Evolutionary conservation across 148 eudicot species (phyloP).

Genomic region (Rhododendron kiyosumense): DNA sequence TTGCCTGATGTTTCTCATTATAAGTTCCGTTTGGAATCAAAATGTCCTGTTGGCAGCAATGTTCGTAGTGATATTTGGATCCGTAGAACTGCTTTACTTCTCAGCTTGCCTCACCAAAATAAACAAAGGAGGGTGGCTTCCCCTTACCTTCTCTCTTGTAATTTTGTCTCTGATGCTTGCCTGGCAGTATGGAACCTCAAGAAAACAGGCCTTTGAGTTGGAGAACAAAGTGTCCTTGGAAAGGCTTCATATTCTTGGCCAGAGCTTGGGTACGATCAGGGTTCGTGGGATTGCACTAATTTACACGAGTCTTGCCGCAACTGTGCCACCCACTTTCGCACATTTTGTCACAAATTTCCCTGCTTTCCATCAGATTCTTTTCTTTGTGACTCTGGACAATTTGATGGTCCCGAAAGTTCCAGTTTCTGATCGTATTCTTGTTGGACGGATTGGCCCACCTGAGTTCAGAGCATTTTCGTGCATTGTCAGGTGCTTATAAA

Average conservation of each 20-base stretch:
- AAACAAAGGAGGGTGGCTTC: slow-evolving; percentile 49
- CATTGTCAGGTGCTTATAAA: slow-evolving; percentile 28
- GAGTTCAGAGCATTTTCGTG: slow-evolving; percentile 28
- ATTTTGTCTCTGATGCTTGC: slow-evolving; percentile 29
- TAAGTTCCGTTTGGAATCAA: slow-evolving; percentile 34
- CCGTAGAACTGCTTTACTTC: slow-evolving; percentile 30
- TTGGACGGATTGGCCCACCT: slow-evolving; percentile 24
- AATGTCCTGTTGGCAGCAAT: slow-evolving; percentile 16
- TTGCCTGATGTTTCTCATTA: slow-evolving; percentile 47
- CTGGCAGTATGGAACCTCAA: slow-evolving; percentile 39
- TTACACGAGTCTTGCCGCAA: slow-evolving; percentile 33
- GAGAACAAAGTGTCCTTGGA: slow-evolving; percentile 35
- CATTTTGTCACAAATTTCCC: slow-evolving; percentile 41
- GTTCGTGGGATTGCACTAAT: slow-evolving; percentile 41
- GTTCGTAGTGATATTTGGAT: slow-evolving; percentile 37
- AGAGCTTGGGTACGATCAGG: slow-evolving; percentile 23
- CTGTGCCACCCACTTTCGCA: slow-evolving; percentile 38
- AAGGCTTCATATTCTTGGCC: slow-evolving; percentile 21
- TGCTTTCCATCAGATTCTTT: slow-evolving; percentile 35
- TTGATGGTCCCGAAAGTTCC: slow-evolving; percentile 34
- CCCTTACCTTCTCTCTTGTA: slow-evolving; percentile 30
- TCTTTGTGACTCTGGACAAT: slow-evolving; percentile 39
- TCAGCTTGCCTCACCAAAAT: slow-evolving; percentile 33
- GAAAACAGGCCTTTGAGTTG: slow-evolving; percentile 32
- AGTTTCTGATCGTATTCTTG: slow-evolving; percentile 19